Evolutionary conservation across 169 alveolate genomes (phyloP).

Genomic region (Eimeria sp.): DNA sequence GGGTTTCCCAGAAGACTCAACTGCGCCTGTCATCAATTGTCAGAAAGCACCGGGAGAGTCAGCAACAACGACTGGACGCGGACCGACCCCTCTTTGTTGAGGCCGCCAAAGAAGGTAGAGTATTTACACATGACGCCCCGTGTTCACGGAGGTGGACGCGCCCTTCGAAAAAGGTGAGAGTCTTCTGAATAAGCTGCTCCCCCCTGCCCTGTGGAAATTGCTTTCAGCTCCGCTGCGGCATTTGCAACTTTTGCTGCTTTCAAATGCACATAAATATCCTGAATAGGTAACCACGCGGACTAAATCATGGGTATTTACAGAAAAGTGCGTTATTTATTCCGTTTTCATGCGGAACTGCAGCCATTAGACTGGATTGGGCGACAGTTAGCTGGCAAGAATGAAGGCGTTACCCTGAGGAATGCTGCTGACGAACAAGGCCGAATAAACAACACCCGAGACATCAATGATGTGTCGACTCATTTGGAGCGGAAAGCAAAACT

Average conservation of each 20-base stretch:
- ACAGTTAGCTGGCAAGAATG: conserved; percentile 64
- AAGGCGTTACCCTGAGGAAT: conserved; percentile 44
- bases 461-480: not conserved
- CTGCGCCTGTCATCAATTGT: conserved; percentile 18
- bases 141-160: conserved; percentile 77
- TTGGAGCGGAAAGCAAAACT: conserved; percentile 46
- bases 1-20: conserved; percentile 47
- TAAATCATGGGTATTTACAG: not conserved
- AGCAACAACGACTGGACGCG: conserved; percentile 26
- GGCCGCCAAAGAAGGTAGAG: conserved; percentile 59
- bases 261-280: not conserved
- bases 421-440: conserved; percentile 45
- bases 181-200: not conserved
- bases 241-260: not conserved
- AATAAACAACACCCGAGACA: not conserved
- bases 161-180: conserved; percentile 39
- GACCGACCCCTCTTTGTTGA: conserved; percentile 24
- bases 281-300: not conserved
- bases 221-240: not conserved
- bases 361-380: conserved; percentile 59
- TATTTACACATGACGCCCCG: conserved; percentile 49
- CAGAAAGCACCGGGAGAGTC: conserved; percentile 59
- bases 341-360: not conserved
- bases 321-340: not conserved
- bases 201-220: not conserved